Base-by-base conservation (phyloP, 2,329 filamentous ascomycete genomes). In the Trichoderma pleuroti region DNA sequence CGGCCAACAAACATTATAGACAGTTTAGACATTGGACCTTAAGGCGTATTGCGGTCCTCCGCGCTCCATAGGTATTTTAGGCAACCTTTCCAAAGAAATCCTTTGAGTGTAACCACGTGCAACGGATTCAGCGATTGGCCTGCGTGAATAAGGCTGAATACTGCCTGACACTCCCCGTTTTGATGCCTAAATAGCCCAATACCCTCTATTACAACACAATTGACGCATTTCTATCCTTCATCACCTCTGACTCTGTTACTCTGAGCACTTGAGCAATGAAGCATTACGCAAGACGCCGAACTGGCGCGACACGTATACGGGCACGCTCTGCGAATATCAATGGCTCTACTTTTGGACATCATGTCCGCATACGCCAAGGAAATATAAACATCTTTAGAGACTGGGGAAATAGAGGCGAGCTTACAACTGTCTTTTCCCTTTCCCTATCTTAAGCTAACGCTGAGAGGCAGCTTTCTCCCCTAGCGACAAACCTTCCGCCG, bases 171-270 rank as follows among this genome's bases (percentile, higher is more conserved):
- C 9, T 42, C 21, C 46, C 6, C 1, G 21, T 4, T 26, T 26
- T 24, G 24, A 54, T 28, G 49, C 49, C 49, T 3, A 54, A 54
- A 28, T 10, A 28, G 14, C 24, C 49, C 24, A 28, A 28, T 28
- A 4, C 26, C 24, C 24, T 28, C 14, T 2, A 4, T 8, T 10
- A 6, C 52, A 56, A 3, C 12, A 3, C 1, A 16, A 28, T 16
- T 0, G 8, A 8, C 4, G 0, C 0, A 18, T 18, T 18, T 26
- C 6, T 1, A 28, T 56, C 9, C 7, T 56, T 18, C 1, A 28
- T 16, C 16, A 10, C 5, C 12, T 54, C 5, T 24, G 6, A 18
- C 49, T 8, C 24, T 28, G 5, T 26, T 28, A 28, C 6, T 18
- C 14, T 2, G 11, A 7, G 2, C 5, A 26, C 14, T 56, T 26